Evolutionary conservation across 2,329 filamentous ascomycete species (phyloP), one percentile per base, ranked within the genome.

Genomic region (Stachybotrys echinatus): DNA sequence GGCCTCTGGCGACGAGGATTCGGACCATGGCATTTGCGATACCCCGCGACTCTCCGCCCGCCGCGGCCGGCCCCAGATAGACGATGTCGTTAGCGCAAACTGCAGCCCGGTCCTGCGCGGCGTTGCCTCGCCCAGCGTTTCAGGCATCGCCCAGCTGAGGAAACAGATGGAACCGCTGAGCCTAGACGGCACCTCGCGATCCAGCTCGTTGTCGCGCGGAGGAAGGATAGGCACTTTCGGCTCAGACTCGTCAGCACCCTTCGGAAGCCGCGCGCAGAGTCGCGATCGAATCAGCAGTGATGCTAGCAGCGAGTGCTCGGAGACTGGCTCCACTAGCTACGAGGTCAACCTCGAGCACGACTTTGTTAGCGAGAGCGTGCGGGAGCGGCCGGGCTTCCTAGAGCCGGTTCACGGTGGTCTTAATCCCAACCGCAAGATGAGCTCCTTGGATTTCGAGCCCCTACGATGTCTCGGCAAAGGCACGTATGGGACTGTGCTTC

Each of bases 381-480:
- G 72, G 20, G 72, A 74, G 48, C 71, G 70, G 47, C 65, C 68
- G 37, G 66, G 65, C 49, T 71, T 72, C 57, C 63, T 71, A 50
- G 72, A 74, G 31, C 71, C 71, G 6, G 61, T 79, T 42, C 81
- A 83, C 58, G 79, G 80, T 22, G 76, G 78, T 17, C 67, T 82
- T 49, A 68, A 79, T 58, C 63, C 76, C 61, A 65, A 75, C 53
- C 83, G 88, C 55, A 97, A 99, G 74, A 96, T 97, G 87, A 87
- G 86, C 8, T 85, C 91, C 2, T 83, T 85, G 12, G 94, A 99
- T 66, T 99, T 99, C 65, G 87, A 95, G 61, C 84, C 88, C 12
- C 74, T 99, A 47, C 88, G 89, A 46, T 97, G 92, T 67, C 84
- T 99, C 20, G 95, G 95, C 50, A 97, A 97, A 66, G 94, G 94